Base-by-base conservation (phyloP, 1,284 basidiomycete genomes). In the Pseudozyma pruni region DNA sequence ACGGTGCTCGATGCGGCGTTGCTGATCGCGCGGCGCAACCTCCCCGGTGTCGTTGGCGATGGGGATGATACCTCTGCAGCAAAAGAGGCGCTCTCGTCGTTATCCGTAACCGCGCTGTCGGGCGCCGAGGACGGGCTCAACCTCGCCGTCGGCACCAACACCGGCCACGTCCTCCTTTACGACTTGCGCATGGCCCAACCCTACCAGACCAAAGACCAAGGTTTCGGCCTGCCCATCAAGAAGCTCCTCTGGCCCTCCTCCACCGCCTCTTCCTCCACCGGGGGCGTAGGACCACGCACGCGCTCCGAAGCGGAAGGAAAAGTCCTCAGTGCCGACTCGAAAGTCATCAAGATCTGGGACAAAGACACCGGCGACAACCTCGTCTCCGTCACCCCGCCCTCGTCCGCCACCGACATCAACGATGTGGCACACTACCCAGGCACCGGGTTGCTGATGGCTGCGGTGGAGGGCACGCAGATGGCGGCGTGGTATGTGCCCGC, bases 151-250 rank as follows among this genome's bases (percentile, higher is more conserved):
- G 96, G 96, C 13, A 98, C 95, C 1, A 93, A 91, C 8, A 92
- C 92, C 0, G 96, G 96, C 0, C 94, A 98, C 80, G 93, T 93
- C 0, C 85, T 98, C 8, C 85, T 99, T 7, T 99, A 98, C 83
- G 96, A 99, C 79, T 88, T 98, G 66, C 90, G 96, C 45, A 90
- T 92, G 25, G 86, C 90, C 6, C 87, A 87, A 22, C 90, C 92
- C 9, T 94, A 92, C 74, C 92, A 92, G 3, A 84, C 89, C 61
- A 98, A 99, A 81, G 96, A 99, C 81, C 95, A 98, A 83, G 96
- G 96, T 1, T 98, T 98, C 77, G 94, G 95, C 2, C 84, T 98
- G 38, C 91, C 94, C 0, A 88, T 99, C 44, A 91, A 91, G 81
- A 90, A 87, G 52, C 88, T 98, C 2, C 84, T 86, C 31, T 99